Conservation (phyloP, 257 asterid species). For the Linderniella brevidens region DNA sequence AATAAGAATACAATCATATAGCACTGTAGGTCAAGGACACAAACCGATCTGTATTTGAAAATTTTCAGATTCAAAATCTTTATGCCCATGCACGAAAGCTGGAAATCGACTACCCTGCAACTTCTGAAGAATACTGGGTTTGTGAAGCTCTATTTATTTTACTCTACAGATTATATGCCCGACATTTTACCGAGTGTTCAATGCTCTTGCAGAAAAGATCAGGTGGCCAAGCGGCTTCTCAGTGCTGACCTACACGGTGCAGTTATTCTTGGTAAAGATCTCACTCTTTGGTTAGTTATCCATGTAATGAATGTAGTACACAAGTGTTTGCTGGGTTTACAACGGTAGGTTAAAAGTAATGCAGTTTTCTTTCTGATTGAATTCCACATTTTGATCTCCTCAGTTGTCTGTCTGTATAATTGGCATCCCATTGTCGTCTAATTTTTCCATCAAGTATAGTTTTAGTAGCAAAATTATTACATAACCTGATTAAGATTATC, state of each 20-base stretch:
- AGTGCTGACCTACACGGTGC: conserved; percentile 80
- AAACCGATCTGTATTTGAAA: background rate
- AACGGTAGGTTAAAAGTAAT: conserved; percentile 1
- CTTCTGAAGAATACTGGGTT: conserved; percentile 64
- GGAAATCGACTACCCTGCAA: conserved; percentile 47
- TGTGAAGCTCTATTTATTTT: conserved; percentile 9
- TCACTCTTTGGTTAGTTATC: conserved; percentile 2
- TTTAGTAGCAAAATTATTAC: conserved; percentile 3
- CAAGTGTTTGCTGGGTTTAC: conserved; percentile 4
- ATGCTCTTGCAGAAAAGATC: conserved; percentile 59
- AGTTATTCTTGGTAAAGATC: conserved; percentile 40
- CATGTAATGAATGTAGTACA: background rate
- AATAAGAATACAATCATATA: background rate
- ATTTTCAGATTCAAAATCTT: conserved; percentile 48
- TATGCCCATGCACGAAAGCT: conserved; percentile 74
- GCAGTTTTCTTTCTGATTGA: background rate
- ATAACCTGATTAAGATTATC: background rate
- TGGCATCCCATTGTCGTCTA: background rate
- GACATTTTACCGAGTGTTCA: background rate
- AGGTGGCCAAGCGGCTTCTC: conserved; percentile 59
- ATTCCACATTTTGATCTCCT: too few species aligned
- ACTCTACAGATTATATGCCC: conserved; percentile 3
- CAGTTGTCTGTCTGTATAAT: background rate
- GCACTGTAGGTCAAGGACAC: background rate
- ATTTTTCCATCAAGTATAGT: background rate